Evolutionary conservation across 768 basidiomycete species (phyloP).

Genomic region (Rhodotorula graminis): DNA sequence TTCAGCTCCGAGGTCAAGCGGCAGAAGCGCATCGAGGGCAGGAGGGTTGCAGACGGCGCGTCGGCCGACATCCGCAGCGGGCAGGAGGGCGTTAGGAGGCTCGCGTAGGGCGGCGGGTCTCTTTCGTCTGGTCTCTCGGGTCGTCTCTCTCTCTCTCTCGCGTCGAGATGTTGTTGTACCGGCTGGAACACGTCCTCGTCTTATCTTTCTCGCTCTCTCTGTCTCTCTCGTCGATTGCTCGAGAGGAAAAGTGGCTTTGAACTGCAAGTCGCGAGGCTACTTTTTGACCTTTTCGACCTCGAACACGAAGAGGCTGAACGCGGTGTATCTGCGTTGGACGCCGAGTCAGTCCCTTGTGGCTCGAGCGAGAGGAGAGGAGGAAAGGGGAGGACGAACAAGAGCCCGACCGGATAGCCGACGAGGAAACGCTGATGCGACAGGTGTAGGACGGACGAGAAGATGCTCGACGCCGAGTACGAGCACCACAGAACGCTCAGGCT

Average conservation of each 20-base stretch:
- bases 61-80: slow-evolving; percentile 34
- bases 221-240: neutral
- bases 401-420: slow-evolving; percentile 91
- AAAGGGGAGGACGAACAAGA: slow-evolving; percentile 52
- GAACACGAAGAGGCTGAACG: slow-evolving; percentile 30
- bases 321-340: neutral
- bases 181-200: too few species aligned
- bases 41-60: slow-evolving; percentile 36
- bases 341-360: too few species aligned
- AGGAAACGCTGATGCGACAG: slow-evolving; percentile 93
- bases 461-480: slow-evolving; percentile 89
- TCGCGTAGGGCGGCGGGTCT: slow-evolving; percentile 25
- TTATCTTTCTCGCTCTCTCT: neutral
- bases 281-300: slow-evolving; percentile 30
- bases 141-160: neutral
- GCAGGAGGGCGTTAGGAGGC: slow-evolving; percentile 24
- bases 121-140: neutral
- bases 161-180: neutral
- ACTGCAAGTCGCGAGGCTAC: neutral
- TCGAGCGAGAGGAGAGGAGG: too few species aligned
- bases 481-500: slow-evolving; percentile 86
- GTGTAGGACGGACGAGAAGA: slow-evolving; percentile 88
- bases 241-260: neutral
- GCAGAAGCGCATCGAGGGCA: slow-evolving; percentile 44
- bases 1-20: slow-evolving; percentile 49